These are phyloP conservation scores for Zelopaecilomyces penicillatus DNA, from an alignment of 2,329 filamentous ascomycete genomes.

Conservation along the genomic window DNA sequence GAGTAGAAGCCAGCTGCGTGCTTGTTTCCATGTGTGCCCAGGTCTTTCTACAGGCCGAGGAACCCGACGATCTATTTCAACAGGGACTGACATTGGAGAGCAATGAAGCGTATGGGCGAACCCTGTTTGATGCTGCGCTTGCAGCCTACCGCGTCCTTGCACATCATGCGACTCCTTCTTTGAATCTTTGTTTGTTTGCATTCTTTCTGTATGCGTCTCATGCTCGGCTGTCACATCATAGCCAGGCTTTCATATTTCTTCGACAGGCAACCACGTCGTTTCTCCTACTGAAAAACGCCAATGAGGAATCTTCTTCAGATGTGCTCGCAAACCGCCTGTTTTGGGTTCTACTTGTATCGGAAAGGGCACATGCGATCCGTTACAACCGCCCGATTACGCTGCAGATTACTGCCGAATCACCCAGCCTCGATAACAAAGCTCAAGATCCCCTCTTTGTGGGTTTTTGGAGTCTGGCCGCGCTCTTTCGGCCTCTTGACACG, in stretches of 20 bases:
- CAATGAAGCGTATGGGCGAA: slow-evolving; percentile 22
- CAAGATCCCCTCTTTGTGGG: slow-evolving; percentile 24
- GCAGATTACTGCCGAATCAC: slow-evolving; percentile 30
- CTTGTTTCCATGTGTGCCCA: slow-evolving; percentile 32
- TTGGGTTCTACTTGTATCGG: slow-evolving; percentile 36
- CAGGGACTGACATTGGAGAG: too few species aligned
- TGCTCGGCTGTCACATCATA: slow-evolving; percentile 32
- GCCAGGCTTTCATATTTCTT: slow-evolving; percentile 33
- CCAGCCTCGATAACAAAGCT: slow-evolving; percentile 18
- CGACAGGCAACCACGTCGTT: slow-evolving; percentile 35
- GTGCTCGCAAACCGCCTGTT: slow-evolving; percentile 29
- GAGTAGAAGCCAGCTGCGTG: slow-evolving; percentile 27
- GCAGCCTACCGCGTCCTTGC: slow-evolving; percentile 25
- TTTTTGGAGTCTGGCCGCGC: slow-evolving; percentile 31
- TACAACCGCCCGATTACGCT: slow-evolving; percentile 36
- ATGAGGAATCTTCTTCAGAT: slow-evolving; percentile 14
- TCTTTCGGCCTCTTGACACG: slow-evolving; percentile 34
- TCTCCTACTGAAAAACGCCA: slow-evolving; percentile 24
- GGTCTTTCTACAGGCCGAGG: slow-evolving; percentile 33
- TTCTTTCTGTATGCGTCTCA: slow-evolving; percentile 40
- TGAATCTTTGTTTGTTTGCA: slow-evolving; percentile 31
- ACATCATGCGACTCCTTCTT: slow-evolving; percentile 24
- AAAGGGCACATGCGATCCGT: slow-evolving; percentile 36
- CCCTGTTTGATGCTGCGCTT: slow-evolving; percentile 29
- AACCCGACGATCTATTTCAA: slow-evolving; percentile 10